Conservation (phyloP, 495 filamentous ascomycete genomes). For the Neurospora tetrasperma region DNA sequence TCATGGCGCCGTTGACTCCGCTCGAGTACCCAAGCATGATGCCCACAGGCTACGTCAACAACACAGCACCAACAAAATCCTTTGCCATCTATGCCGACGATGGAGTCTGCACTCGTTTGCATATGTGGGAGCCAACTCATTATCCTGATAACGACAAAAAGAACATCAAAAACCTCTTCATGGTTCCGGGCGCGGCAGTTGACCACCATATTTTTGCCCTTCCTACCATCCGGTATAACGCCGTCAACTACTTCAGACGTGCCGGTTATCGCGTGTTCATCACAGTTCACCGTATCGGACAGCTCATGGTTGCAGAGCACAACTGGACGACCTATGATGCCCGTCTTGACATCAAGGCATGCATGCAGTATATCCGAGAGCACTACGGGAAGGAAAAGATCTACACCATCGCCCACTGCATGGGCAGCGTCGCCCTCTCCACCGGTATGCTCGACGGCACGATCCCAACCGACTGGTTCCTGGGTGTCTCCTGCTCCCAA, state of each 20-base stretch:
- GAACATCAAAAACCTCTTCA: slow-evolving; percentile 39
- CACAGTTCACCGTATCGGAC: slow-evolving; percentile 52
- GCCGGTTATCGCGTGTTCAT: slow-evolving; percentile 50
- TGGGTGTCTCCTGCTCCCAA: slow-evolving; percentile 51
- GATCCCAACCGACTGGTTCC: slow-evolving; percentile 46
- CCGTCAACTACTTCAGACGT: slow-evolving; percentile 52
- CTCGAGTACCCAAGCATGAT: slow-evolving; percentile 44
- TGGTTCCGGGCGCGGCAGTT: slow-evolving; percentile 53
- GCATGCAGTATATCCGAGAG: slow-evolving; percentile 42
- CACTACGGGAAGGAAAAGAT: slow-evolving; percentile 26
- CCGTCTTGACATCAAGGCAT: slow-evolving; percentile 51
- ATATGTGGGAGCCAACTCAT: slow-evolving; percentile 43
- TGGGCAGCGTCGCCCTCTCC: slow-evolving; percentile 50
- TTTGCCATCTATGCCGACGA: slow-evolving; percentile 37
- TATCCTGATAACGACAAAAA: slow-evolving; percentile 17
- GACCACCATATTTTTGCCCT: slow-evolving; percentile 55
- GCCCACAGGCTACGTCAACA: slow-evolving; percentile 38
- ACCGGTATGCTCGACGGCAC: slow-evolving; percentile 55
- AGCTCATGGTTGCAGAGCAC: slow-evolving; percentile 41
- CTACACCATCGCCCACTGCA: slow-evolving; percentile 58
- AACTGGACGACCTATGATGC: slow-evolving; percentile 51
- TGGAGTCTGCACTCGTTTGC: slow-evolving; percentile 41
- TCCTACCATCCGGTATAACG: slow-evolving; percentile 54
- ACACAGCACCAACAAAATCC: slow-evolving; percentile 30
- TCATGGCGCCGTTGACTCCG: slow-evolving; percentile 44